These are phyloP conservation scores for Blastocladiella britannica DNA, from an alignment of 192 early-diverging fungal species.

Conservation along the genomic window DNA sequence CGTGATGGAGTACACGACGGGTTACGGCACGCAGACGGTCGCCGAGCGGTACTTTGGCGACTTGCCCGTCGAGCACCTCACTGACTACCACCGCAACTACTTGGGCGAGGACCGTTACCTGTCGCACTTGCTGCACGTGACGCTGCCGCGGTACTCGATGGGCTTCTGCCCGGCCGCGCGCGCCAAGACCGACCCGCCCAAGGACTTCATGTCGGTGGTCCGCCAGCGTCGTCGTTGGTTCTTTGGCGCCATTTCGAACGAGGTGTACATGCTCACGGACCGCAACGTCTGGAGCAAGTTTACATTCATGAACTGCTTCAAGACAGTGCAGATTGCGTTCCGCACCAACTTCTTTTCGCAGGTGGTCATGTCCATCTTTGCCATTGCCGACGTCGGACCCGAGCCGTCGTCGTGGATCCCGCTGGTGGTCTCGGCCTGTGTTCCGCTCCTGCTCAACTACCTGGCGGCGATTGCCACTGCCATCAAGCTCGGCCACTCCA, in stretches of 20 bases:
- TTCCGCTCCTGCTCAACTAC: no score
- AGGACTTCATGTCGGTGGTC: conserved; percentile 15
- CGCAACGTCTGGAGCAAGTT: conserved; percentile 14
- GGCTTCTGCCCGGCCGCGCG: conserved; percentile 18
- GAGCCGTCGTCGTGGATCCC: no score
- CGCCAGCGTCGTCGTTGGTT: conserved; percentile 27
- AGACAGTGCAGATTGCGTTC: no score
- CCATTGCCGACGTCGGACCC: no score
- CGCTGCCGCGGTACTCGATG: conserved; percentile 7
- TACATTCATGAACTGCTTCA: no score
- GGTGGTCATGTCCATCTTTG: no score
- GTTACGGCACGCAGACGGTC: no score
- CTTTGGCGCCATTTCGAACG: conserved; percentile 19
- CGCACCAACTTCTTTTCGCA: no score
- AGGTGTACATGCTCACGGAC: conserved; percentile 15
- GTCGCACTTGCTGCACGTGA: conserved; percentile 23
- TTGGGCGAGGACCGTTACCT: conserved; percentile 27
- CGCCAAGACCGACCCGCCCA: conserved; percentile 20
- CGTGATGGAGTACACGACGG: no score
- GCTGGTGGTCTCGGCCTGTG: no score
- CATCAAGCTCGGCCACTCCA: no score
- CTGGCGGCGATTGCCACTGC: no score
- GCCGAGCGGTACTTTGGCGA: conserved; percentile 21
- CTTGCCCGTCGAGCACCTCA: conserved; percentile 12
- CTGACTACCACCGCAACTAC: conserved; percentile 18